Evolutionary conservation across 345 rosid species (phyloP).

Genomic region (Eucalyptus curtisii): DNA sequence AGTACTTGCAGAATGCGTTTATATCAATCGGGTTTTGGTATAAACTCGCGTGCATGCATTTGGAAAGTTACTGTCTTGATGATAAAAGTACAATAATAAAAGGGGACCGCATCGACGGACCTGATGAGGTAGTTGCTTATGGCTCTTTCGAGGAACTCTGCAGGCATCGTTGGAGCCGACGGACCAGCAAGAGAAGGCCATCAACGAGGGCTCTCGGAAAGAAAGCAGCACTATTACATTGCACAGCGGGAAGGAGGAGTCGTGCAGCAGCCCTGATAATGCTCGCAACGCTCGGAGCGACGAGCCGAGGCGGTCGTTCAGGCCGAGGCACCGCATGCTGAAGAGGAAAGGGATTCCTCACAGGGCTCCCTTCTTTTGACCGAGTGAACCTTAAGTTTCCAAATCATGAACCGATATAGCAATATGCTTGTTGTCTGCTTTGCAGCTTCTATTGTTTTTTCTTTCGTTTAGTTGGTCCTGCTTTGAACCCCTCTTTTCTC

Average conservation of each 20-base stretch:
- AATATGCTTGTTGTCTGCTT: neutral
- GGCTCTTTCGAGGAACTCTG: neutral
- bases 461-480: neutral
- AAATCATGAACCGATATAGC: neutral
- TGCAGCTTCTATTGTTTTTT: neutral
- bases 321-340: conserved; percentile 29
- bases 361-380: conserved; percentile 33
- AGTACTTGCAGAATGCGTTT: neutral
- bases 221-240: neutral
- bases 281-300: conserved; percentile 28
- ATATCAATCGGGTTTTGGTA: neutral
- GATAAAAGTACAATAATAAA: neutral
- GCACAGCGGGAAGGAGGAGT: neutral
- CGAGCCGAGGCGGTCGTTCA: conserved; percentile 26
- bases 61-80: neutral
- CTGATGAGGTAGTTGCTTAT: neutral
- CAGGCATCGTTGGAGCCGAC: neutral
- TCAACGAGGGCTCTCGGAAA: neutral
- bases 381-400: neutral
- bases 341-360: conserved; percentile 14
- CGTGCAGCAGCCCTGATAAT: conserved; percentile 34
- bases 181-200: neutral
- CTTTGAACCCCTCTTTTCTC: neutral
- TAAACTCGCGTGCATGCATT: neutral
- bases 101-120: neutral